These are phyloP conservation scores for Microcos paniculata DNA, from an alignment of 345 rosid species.

Conservation along the genomic window DNA sequence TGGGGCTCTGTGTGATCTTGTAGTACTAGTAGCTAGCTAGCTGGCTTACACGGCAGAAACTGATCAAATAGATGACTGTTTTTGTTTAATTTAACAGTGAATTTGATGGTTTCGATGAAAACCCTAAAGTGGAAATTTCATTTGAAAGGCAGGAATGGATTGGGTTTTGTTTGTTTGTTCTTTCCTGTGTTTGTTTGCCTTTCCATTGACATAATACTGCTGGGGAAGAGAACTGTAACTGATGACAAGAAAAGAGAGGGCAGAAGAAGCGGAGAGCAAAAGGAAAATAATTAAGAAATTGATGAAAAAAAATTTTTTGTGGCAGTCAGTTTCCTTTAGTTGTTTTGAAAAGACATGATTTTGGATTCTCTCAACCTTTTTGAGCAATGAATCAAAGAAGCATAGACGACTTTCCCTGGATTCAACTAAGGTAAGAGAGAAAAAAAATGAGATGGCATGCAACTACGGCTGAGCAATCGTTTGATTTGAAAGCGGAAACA, in stretches of 20 bases:
- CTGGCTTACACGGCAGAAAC: not conserved
- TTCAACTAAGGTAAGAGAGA: not conserved
- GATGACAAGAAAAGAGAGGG: not conserved
- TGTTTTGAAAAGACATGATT: not conserved
- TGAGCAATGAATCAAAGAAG: not conserved
- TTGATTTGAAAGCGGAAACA: conserved; percentile 2
- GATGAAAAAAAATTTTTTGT: not conserved
- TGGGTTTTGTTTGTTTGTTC: not conserved
- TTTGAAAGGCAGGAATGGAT: not conserved
- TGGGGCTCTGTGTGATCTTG: not conserved
- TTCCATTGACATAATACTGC: conserved; percentile 7
- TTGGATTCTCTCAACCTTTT: not conserved
- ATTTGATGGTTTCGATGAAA: conserved; percentile 7
- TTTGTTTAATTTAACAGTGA: conserved; percentile 2
- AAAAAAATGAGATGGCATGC: not conserved
- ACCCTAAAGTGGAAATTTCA: not conserved
- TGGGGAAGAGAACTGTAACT: not conserved
- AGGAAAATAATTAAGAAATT: not conserved
- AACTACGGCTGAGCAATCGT: not conserved
- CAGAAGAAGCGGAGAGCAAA: not conserved
- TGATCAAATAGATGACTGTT: not conserved
- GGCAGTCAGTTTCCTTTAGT: not conserved
- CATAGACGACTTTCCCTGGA: not conserved
- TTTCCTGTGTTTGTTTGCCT: conserved; percentile 8
- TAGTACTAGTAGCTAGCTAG: not conserved